phyloP scores from a whole-genome alignment of 192 early-diverging fungal genomes.

The Podila epicladia region DNA sequence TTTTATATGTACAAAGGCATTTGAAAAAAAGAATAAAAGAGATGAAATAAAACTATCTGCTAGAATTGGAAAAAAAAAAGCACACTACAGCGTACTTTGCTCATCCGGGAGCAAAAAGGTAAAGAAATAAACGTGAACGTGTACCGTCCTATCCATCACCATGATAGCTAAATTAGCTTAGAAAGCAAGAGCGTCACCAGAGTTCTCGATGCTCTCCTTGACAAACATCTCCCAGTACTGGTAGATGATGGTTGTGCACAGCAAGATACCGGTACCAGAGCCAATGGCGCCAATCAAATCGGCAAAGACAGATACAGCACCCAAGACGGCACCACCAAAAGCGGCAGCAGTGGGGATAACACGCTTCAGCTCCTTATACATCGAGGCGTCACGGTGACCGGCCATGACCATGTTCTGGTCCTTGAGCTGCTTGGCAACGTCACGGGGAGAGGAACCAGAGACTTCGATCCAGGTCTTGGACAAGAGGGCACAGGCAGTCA shows the following conservation, averaged over 20 bases:
- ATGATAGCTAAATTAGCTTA: constrained; percentile 4
- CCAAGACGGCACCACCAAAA: constrained; percentile 98
- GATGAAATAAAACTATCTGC: background rate
- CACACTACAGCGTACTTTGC: background rate
- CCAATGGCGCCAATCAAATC: constrained; percentile 99
- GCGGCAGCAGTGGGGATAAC: constrained; percentile 98
- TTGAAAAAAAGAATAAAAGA: constrained; percentile 1
- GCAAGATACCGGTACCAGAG: constrained; percentile 97
- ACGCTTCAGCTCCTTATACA: constrained; percentile 99
- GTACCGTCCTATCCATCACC: background rate
- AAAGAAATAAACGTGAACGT: background rate
- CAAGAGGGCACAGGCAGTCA: constrained; percentile 93
- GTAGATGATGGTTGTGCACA: constrained; percentile 99
- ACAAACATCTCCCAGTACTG: constrained; percentile 98
- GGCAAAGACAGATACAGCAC: constrained; percentile 93
- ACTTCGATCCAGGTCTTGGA: constrained; percentile 99
- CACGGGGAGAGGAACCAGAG: constrained; percentile 95
- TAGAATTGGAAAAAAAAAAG: background rate
- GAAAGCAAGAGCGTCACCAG: constrained; percentile 41
- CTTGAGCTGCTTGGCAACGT: constrained; percentile 98
- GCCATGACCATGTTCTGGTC: constrained; percentile 96
- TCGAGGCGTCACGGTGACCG: constrained; percentile 91
- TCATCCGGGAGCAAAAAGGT: constrained; percentile 2
- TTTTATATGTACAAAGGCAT: constrained; percentile 3
- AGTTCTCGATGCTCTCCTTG: constrained; percentile 83